phyloP scores from a whole-genome alignment of 441 rosid genomes.

The Pelargonium cotyledonis region DNA sequence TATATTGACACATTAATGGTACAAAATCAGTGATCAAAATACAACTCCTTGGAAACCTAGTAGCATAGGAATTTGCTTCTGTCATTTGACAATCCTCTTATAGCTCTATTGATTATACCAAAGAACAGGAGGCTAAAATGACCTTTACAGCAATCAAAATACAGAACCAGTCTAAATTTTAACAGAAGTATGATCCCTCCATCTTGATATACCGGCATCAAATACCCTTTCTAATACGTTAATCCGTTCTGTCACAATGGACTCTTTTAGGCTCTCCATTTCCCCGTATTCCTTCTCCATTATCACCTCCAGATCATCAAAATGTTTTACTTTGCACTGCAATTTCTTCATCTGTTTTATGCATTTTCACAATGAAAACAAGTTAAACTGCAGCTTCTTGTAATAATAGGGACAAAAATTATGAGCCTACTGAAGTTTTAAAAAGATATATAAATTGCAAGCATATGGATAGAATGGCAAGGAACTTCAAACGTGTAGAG shows the following conservation, averaged over 20 bases:
- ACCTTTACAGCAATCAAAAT: conserved; percentile 8
- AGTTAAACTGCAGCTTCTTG: too few relatives aligned
- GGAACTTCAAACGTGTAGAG: too few relatives aligned
- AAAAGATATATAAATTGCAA: conserved; percentile 2
- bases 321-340: conserved; percentile 52
- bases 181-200: conserved; percentile 42
- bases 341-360: conserved; percentile 55
- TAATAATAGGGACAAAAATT: not conserved
- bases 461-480: not conserved
- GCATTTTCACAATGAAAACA: conserved; percentile 10
- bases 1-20: too few relatives aligned
- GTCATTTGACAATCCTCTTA: too few relatives aligned
- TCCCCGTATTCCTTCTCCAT: conserved; percentile 67
- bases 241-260: conserved; percentile 48
- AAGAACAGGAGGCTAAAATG: too few relatives aligned
- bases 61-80: too few relatives aligned
- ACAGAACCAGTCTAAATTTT: conserved; percentile 24
- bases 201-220: conserved; percentile 45
- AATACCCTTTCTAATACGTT: conserved; percentile 43
- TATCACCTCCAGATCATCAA: conserved; percentile 58
- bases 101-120: too few relatives aligned
- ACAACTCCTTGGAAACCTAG: too few relatives aligned
- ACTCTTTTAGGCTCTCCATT: conserved; percentile 47
- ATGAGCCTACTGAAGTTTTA: not conserved
- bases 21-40: too few relatives aligned